Evolutionary conservation across 768 basidiomycete species (phyloP).

Genomic region (Cyclocybe cylindracea): DNA sequence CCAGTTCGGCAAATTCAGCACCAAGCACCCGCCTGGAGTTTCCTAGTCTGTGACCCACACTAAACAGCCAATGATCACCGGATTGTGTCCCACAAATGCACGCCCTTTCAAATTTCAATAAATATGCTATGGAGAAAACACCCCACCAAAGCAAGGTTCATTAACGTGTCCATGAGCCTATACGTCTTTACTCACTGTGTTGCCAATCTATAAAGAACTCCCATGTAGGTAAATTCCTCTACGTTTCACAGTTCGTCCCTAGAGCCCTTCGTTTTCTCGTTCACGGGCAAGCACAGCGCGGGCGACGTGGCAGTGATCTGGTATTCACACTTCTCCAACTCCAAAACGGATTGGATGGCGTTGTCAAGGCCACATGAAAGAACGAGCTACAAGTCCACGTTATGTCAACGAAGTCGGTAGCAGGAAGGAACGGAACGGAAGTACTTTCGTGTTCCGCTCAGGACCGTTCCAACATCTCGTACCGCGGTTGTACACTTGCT

Average conservation of each 20-base stretch:
- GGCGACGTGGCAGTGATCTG: constrained; percentile 83
- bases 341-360: constrained; percentile 70
- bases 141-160: too few relatives aligned
- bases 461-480: constrained; percentile 98
- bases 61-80: too few relatives aligned
- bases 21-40: too few relatives aligned
- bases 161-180: too few relatives aligned
- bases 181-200: too few relatives aligned
- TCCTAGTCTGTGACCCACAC: too few relatives aligned
- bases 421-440: not conserved
- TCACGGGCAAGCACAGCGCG: constrained; percentile 71
- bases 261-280: constrained; percentile 34
- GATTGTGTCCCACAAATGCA: too few relatives aligned
- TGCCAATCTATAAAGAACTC: too few relatives aligned
- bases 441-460: constrained; percentile 77
- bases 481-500: constrained; percentile 82
- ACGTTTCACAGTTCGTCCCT: constrained; percentile 41
- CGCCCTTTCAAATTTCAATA: too few relatives aligned
- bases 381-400: constrained; percentile 54
- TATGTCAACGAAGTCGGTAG: constrained; percentile 2
- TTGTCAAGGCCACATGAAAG: constrained; percentile 88
- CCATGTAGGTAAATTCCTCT: too few relatives aligned
- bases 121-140: too few relatives aligned
- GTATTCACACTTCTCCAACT: constrained; percentile 97
- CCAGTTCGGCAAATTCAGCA: too few relatives aligned